Conservation (phyloP, 1,139 yeast genomes). For the Blastobotrys ciferrii region DNA sequence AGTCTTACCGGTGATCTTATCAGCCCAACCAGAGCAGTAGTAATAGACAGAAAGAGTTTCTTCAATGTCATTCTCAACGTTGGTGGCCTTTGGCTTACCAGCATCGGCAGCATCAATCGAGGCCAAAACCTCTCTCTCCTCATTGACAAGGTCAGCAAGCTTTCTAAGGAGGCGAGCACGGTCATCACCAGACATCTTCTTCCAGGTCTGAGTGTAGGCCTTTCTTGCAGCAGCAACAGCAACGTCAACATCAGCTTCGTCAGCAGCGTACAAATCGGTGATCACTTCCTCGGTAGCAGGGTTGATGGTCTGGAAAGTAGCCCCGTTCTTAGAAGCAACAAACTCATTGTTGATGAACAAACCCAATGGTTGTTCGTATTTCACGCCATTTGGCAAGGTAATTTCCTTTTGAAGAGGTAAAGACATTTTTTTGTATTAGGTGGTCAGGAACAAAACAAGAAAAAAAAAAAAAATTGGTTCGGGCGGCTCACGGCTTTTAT, state of each 20-base stretch:
- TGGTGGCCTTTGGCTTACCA: conserved; percentile 51
- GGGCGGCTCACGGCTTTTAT: too few relatives aligned
- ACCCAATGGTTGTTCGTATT: conserved; percentile 69
- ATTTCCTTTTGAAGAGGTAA: conserved; percentile 31
- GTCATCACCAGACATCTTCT: conserved; percentile 44
- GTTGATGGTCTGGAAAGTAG: conserved; percentile 43
- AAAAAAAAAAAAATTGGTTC: conserved; percentile 9
- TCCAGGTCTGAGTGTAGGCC: conserved; percentile 52
- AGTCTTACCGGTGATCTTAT: conserved; percentile 68
- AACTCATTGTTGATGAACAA: conserved; percentile 81
- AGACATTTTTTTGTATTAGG: conserved; percentile 10
- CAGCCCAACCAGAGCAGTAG: conserved; percentile 85
- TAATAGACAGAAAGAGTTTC: conserved; percentile 48
- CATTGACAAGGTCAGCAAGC: conserved; percentile 53
- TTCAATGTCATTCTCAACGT: conserved; percentile 53
- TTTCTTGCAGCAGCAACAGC: conserved; percentile 60
- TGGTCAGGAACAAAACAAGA: background rate
- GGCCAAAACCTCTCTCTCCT: conserved; percentile 48
- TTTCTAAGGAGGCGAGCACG: conserved; percentile 47
- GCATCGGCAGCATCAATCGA: conserved; percentile 60
- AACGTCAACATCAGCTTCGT: conserved; percentile 52
- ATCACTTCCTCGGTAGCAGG: conserved; percentile 52
- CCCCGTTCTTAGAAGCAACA: conserved; percentile 59
- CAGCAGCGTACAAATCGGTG: conserved; percentile 53
- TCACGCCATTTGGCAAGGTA: conserved; percentile 57